Base-by-base conservation (phyloP, 306 rosid genomes). In the Sesbania bispinosa region DNA sequence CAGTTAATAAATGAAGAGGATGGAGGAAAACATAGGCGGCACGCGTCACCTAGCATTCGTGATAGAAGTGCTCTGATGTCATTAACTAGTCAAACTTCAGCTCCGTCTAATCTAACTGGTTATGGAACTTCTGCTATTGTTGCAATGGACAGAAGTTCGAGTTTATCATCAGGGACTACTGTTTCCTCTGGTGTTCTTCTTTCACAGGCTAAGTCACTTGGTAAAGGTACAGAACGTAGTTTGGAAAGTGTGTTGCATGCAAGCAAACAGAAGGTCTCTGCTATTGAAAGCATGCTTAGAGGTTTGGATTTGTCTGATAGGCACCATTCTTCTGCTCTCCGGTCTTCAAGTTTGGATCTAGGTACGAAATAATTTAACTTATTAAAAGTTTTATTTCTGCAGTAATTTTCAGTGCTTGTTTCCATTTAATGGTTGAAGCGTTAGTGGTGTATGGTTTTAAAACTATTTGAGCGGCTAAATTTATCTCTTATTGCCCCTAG, bases 121-220 rank as follows among this genome's bases (percentile, higher is more conserved):
- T 95, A 95, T 88, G 97, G 97, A 89, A 95, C 99, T 76, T 89
- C 99, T 71, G 97, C 99, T 59, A 95, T 95, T 79, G 97, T 95
- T 80, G 97, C 97, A 29, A 95, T 92, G 97, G 93, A 95, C 86
- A 85, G 86, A 92, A 92, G 87, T 84, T 88, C 96, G 65, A 92
- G 79, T 80, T 82, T 95, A 73, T 83, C 95, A 14, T 83, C 97
- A 2, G 99, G 96, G 76, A 84, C 88, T 21, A 82, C 96, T 33
- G 76, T 88, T 18, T 83, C 97, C 69, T 86, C 93, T 35, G 93
- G 97, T 61, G 77, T 80, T 73, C 79, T 81, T 46, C 81, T 84
- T 64, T 89, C 96, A 46, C 99, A 91, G 76, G 82, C 90, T 36
- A 91, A 95, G 82, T 81, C 90, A 15, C 82, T 67, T 64, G 85